Base-by-base conservation (phyloP, 192 early-diverging fungal species). In the Phycomyces nitens region DNA sequence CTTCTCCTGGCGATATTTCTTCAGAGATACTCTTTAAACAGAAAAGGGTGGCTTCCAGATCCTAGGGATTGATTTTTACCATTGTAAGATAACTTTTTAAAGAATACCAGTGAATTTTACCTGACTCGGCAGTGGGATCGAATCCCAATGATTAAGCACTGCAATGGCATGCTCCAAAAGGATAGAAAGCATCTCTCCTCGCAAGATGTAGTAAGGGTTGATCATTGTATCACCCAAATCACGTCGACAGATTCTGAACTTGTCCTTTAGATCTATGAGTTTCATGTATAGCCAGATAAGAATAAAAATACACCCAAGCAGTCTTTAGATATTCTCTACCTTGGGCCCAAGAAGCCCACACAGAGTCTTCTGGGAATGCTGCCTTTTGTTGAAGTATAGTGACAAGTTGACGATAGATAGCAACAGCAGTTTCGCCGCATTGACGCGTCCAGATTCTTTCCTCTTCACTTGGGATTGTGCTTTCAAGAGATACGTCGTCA, bases 191-290 rank as follows among this genome's bases (percentile, higher is more conserved):
- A 89, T 81, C 26, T 81, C 75, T 21, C 74, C 68, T 27, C 82
- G 80, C 22, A 90, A 73, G 14, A 87, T 81, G 65, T 84, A 84
- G 67, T 90, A 92, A 5, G 81, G 72, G 60, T 82, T 86, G 38
- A 88, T 78, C 42, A 92, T 76, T 5, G 87, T 85, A 54, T 92
- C 90, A 8, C 85, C 87, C n/a, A 86, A 76, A 66, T 92, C 88
- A 29, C 88, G 82, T 24, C 88, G 81, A 62, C 84, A 89, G 34
- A 72, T 76, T 20, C 61, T 50, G 62, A 89, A 90, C 50, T 75
- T 76, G 44, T 89, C 87, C 29, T 80, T 76, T 11, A 70, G 57
- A 51, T 84, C 83, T 78, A 56, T 24, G n/a, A 41, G 39, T 23
- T 4, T 66, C 7, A 34, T 29, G 8, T 47, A 34, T 24, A 11